These are phyloP conservation scores for Conticribra weissflogii DNA, from an alignment of 108 stramenopile species.

Conservation along the genomic window DNA sequence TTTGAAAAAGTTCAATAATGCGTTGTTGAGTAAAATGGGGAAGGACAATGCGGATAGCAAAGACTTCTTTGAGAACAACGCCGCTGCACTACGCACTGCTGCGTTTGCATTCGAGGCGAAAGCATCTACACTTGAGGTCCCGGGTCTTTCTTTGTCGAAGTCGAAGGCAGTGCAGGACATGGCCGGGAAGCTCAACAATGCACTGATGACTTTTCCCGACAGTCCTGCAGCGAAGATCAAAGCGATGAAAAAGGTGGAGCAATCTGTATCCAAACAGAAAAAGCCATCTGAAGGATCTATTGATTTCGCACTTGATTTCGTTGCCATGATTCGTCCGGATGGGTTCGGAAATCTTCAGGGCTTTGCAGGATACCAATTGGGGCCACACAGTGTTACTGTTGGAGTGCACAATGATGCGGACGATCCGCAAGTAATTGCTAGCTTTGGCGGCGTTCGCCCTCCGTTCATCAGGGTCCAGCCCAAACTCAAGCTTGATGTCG, in stretches of 20 bases:
- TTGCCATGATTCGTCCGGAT: conserved; percentile 88
- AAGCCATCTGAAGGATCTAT: conserved; percentile 69
- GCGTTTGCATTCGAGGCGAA: conserved; percentile 62
- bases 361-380: conserved; percentile 82
- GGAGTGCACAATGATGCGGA: conserved; percentile 92
- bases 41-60: conserved; percentile 39
- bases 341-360: conserved; percentile 91
- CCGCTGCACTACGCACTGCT: conserved; percentile 66
- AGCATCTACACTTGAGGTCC: conserved; percentile 65
- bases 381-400: conserved; percentile 81
- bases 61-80: conserved; percentile 60
- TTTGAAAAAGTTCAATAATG: conserved; percentile 61
- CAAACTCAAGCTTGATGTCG: conserved; percentile 85
- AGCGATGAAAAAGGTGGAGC: conserved; percentile 59
- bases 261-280: conserved; percentile 66
- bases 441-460: conserved; percentile 87
- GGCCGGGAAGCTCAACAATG: conserved; percentile 67
- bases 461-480: conserved; percentile 88
- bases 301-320: conserved; percentile 73
- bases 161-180: conserved; percentile 69
- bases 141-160: conserved; percentile 72
- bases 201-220: conserved; percentile 67
- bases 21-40: conserved; percentile 58
- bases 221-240: conserved; percentile 80
- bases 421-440: conserved; percentile 80